These are phyloP conservation scores for Sclerotinia subarctica DNA, from an alignment of 2,329 filamentous ascomycete species.

Conservation along the genomic window DNA sequence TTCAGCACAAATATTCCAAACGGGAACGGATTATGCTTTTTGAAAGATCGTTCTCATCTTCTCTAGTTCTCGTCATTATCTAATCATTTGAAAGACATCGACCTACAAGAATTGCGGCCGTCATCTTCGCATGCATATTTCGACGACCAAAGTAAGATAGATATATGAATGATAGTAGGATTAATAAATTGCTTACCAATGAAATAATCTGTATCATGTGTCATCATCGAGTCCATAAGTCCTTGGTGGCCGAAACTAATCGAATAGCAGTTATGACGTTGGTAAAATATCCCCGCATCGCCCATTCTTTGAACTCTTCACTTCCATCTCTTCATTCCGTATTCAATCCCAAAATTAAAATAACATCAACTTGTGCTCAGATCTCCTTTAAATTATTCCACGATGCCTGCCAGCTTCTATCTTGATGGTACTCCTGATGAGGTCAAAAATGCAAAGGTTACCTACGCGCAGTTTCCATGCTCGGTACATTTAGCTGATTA, in stretches of 20 bases:
- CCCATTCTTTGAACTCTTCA: neutral
- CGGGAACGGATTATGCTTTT: too few relatives aligned
- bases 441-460: conserved; percentile 28
- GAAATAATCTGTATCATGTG: too few relatives aligned
- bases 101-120: conserved; percentile 22
- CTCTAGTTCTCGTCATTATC: conserved; percentile 2
- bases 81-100: conserved; percentile 32
- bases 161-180: too few relatives aligned
- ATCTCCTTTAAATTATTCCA: neutral
- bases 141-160: too few relatives aligned
- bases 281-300: neutral
- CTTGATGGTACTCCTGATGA: conserved; percentile 24
- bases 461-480: neutral
- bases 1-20: too few relatives aligned
- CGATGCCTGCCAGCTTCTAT: conserved; percentile 22
- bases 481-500: neutral
- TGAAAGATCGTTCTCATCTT: conserved; percentile 33
- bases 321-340: neutral
- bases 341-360: neutral
- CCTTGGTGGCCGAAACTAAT: neutral
- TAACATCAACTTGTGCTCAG: too few relatives aligned
- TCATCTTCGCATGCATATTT: too few relatives aligned
- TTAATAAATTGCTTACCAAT: too few relatives aligned
- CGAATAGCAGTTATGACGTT: conserved; percentile 5
- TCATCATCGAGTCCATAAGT: too few relatives aligned